A percentile compares a stretch with the other conserved stretches of the same genome.
These are phyloP conservation scores for Colletotrichum chrysophilum DNA, from an alignment of 2,329 filamentous ascomycete genomes.

Conservation along the genomic window DNA sequence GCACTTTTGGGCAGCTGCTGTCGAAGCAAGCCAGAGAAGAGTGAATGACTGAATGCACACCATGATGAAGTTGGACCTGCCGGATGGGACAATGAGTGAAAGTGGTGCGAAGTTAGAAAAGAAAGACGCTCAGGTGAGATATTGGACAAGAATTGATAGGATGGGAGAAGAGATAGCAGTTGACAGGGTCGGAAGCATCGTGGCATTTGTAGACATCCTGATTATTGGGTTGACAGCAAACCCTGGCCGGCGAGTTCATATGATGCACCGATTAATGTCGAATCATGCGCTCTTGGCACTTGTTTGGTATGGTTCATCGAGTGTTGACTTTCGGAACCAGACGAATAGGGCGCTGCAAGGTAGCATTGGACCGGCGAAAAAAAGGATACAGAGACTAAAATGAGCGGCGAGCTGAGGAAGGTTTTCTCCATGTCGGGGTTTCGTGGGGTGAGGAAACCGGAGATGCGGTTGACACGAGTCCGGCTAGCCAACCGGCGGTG, in stretches of 20 bases:
- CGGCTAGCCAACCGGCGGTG: background rate
- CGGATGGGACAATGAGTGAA: slow-evolving; percentile 7
- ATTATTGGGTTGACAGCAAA: background rate
- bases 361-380: background rate
- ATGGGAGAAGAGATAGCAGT: background rate
- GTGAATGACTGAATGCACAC: background rate
- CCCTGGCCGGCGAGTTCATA: background rate
- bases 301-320: background rate
- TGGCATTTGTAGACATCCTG: background rate
- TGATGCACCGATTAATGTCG: background rate
- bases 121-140: background rate
- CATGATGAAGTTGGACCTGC: slow-evolving; percentile 16
- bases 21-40: slow-evolving; percentile 3
- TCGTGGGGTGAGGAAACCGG: background rate
- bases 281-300: background rate
- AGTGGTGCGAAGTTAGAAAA: background rate
- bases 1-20: slow-evolving; percentile 25
- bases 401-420: background rate
- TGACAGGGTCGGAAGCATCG: background rate
- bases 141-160: background rate
- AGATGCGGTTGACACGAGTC: background rate
- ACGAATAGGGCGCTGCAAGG: background rate
- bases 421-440: background rate
- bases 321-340: background rate
- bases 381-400: background rate